Evolutionary conservation across 805 yeast genomes (phyloP), one percentile per base, ranked within the genome.

Genomic region (Spathaspora arborariae): DNA sequence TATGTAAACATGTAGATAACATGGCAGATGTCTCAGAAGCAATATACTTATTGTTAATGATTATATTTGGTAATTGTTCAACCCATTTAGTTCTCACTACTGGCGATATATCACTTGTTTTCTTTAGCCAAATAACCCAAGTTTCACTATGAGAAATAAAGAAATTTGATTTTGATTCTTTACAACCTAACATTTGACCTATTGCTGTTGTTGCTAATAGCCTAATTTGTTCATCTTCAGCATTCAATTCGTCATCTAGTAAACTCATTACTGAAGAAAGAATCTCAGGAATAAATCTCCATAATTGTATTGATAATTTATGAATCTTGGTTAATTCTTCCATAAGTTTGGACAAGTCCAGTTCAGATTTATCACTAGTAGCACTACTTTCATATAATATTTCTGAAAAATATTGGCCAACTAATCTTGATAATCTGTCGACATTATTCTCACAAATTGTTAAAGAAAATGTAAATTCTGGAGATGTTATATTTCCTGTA

Each of bases 391-490:
- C 85, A 56, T 82, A 82, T 8, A 89, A 60, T 49, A 81, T 72
- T 56, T 89, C 96, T 0, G 96, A 83, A 52, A 88, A 86, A 54
- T 83, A 84, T 58, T 84, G 90, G 2, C 95, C 85, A 27, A 88
- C 70, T 50, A 81, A 80, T 52, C 96, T 76, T 13, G 92, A 79
- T 75, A 90, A 74, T 50, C 89, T 74, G 51, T 86, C 95, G 1
- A 81, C 62, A 54, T 87, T 86, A 1, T 80, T 69, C 47, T 80
- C 82, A 58, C 96, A 88, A 2, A 90, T 75, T 11, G 78, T 70
- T 33, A 84, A 59, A 5, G 90, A 80, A 54, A 88, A 75, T 36
- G 76, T 78, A 58, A 84, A 83, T 0, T 85, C 86, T 1, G 86
- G 81, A 41, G 81, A 76, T 2, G 75, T 68, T 62, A 56, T 13